Evolutionary conservation across 495 filamentous ascomycete species (phyloP), one percentile per base, ranked within the genome.

Genomic region (Neurospora tetraspora): DNA sequence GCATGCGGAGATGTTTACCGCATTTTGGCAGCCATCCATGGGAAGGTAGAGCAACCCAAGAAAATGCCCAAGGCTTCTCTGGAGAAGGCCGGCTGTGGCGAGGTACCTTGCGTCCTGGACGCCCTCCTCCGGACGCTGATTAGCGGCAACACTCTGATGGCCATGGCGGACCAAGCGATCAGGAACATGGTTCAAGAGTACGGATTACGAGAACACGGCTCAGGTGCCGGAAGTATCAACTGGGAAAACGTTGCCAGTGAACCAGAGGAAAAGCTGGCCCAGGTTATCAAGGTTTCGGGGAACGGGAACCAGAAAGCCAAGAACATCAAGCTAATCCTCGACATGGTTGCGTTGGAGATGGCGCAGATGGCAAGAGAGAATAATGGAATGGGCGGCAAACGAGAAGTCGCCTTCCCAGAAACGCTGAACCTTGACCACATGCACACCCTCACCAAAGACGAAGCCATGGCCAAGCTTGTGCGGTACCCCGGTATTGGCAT

Each of bases 101-200:
- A 99, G 80, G 96, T 98, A 0, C 95, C 95, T 0, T 95, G 90
- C 23, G 89, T 98, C 1, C 85, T 99, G 0, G 96, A 98, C 78
- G 96, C 94, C 0, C 83, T 99, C 0, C 87, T 97, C 31, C 88
- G 94, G 34, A 97, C 94, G 0, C 78, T 91, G 5, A 86, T 97
- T 34, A 96, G 93, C 78, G 92, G 91, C 1, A 89, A 91, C 8
- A 96, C 93, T 0, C 89, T 88, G 0, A 86, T 88, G 71, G 86
- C 77, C 6, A 92, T 93, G 72, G 88, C 92, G 5, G 86, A 89
- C 72, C 82, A 79, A 45, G 91, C 94, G 9, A 91, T 98, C 72
- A 81, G 89, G 73, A 93, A 89, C 2, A 83, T 98, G 1, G 88
- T 91, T 3, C 75, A 88, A 61, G 84, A 80, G 23, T 98, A 94